These are phyloP conservation scores for Fraxinus floribunda DNA, from an alignment of 305 asterid species.

Conservation along the genomic window DNA sequence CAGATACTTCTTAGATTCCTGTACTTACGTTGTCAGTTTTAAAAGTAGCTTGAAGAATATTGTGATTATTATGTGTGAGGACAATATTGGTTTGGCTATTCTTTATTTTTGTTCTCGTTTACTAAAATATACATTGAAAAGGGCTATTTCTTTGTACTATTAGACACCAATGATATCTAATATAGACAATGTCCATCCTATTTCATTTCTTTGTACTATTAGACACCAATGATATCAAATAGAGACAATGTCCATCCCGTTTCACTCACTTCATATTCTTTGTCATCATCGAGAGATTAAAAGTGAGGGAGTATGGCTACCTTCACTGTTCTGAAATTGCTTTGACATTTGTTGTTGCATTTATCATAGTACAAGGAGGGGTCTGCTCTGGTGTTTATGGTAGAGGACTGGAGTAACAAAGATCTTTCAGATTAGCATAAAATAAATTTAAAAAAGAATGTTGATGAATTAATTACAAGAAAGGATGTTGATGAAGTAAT, in stretches of 20 bases:
- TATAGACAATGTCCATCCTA: not conserved
- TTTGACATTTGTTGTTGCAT: not conserved
- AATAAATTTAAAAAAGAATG: not conserved
- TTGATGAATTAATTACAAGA: not conserved
- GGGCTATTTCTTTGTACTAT: not conserved
- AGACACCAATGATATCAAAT: not conserved
- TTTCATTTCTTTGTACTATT: not conserved
- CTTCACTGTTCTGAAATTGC: not conserved
- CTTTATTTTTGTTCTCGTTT: not conserved
- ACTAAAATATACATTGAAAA: not conserved
- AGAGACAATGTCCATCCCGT: not conserved
- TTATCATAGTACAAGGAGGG: not conserved
- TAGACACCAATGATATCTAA: not conserved
- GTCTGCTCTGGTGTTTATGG: not conserved
- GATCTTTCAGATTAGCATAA: not conserved
- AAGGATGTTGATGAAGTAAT: not conserved
- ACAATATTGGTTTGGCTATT: not conserved
- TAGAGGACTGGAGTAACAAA: not conserved
- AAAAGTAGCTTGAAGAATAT: not conserved
- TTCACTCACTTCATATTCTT: constrained; percentile 5
- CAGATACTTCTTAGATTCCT: not conserved
- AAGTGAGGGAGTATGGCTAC: not conserved
- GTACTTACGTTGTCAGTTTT: not conserved
- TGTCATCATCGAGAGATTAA: not conserved
- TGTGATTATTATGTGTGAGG: not conserved